A percentile compares a stretch with the other conserved stretches of the same genome.
Evolutionary conservation across 139 green algal genomes (phyloP).

Genomic region (Nannochloris sp.): DNA sequence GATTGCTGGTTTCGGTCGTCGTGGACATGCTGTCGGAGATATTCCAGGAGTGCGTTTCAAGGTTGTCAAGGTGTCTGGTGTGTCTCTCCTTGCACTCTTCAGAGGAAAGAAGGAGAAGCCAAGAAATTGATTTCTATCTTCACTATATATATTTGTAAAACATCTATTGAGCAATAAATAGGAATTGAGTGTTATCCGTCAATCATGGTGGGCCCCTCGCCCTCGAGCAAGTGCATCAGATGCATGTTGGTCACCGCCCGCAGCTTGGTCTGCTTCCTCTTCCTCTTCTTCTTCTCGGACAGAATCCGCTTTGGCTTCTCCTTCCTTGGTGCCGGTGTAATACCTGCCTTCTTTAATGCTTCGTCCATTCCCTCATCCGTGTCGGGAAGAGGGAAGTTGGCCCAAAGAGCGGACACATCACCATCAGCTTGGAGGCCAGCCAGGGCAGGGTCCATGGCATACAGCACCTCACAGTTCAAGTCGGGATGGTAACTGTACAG

Average conservation of each 20-base stretch:
- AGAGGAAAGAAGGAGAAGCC: constrained; percentile 99
- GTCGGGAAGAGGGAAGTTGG: constrained; percentile 11
- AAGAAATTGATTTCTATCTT: constrained; percentile 34
- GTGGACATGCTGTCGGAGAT: constrained; percentile 97
- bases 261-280: constrained; percentile 18
- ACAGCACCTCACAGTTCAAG: constrained; percentile 22
- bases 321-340: constrained; percentile 21
- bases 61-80: constrained; percentile 97
- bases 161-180: background rate
- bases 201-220: constrained; percentile 19
- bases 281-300: constrained; percentile 19
- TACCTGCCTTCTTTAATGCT: constrained; percentile 15
- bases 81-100: constrained; percentile 95
- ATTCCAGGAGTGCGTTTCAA: constrained; percentile 99
- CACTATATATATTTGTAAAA: background rate
- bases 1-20: constrained; percentile 94
- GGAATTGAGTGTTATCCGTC: background rate
- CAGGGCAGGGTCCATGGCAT: constrained; percentile 15
- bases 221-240: constrained; percentile 32
- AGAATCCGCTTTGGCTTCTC: constrained; percentile 7
- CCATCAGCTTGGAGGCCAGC: constrained; percentile 4
- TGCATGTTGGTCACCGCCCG: constrained; percentile 30
- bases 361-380: constrained; percentile 23
- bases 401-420: constrained; percentile 16
- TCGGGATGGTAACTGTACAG: constrained; percentile 16